A percentile compares a stretch with the other conserved stretches of the same genome.
These are phyloP conservation scores for Paracamarosporium sp. DNA, from an alignment of 2,329 filamentous ascomycete species.

Conservation along the genomic window DNA sequence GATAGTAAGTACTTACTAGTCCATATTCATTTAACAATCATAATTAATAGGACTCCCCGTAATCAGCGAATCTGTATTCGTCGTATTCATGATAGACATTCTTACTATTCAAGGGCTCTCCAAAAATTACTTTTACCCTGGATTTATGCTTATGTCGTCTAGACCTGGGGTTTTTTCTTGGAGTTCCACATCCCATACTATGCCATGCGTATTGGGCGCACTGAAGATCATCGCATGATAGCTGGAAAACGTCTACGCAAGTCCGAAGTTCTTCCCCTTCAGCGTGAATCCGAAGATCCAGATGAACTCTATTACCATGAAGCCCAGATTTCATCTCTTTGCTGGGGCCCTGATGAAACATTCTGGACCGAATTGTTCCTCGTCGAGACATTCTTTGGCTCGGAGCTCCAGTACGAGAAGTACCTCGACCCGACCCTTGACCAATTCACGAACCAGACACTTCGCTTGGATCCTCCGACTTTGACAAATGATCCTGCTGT, in stretches of 20 bases:
- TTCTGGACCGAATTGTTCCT: slow-evolving; percentile 26
- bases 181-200: slow-evolving; percentile 28
- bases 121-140: not conserved
- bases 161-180: slow-evolving; percentile 22
- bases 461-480: slow-evolving; percentile 17
- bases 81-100: too few species aligned
- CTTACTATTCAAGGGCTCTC: not conserved
- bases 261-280: slow-evolving; percentile 18
- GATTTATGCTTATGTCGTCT: not conserved
- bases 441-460: not conserved
- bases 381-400: slow-evolving; percentile 26
- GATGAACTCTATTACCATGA: slow-evolving; percentile 22
- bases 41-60: too few species aligned
- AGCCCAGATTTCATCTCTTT: slow-evolving; percentile 25
- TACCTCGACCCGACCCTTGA: slow-evolving; percentile 7
- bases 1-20: slow-evolving; percentile 4
- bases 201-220: slow-evolving; percentile 13
- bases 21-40: not conserved
- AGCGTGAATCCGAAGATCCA: slow-evolving; percentile 2
- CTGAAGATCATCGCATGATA: slow-evolving; percentile 12
- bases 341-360: slow-evolving; percentile 20
- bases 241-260: slow-evolving; percentile 12
- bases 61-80: too few species aligned
- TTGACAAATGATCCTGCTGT: not conserved
- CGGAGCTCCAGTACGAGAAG: slow-evolving; percentile 10